Evolutionary conservation across 768 basidiomycete genomes (phyloP), one percentile per base, ranked within the genome.

Genomic region (Phallus indusiatus): DNA sequence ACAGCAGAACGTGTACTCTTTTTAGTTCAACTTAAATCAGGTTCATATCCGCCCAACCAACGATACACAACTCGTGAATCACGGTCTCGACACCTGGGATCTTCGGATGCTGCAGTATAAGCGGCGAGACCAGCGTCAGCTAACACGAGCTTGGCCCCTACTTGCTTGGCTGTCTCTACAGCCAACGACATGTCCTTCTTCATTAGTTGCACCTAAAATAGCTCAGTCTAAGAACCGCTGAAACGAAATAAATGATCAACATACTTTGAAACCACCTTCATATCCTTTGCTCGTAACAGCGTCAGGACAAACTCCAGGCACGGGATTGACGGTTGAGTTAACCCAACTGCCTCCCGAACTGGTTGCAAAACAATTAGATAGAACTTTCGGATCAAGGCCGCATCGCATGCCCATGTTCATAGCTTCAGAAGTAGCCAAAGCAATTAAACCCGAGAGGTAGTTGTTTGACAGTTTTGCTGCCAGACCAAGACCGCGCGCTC

Each of bases 371-470:
- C 54, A 55, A n/a, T 52, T 46, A 8, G 54, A 49, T 17, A 61
- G 37, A n/a, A 61, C 42, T 18, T 49, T 49, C 21, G 60, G 33
- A 35, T 61, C 60, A 9, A 61, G 47, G 1, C 61, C 61, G 22
- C 53, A 53, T 1, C 57, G 56, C 61, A 62, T 62, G 1, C 61
- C 61, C 18, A 62, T 35, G 49, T 59, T 62, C 61, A 62, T 62
- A 42, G 61, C 61, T 34, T 62, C 61, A 34, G 56, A 52, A 37
- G 61, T 62, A 20, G 61, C 61, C n/a, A 62, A 50, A 20, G 61
- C 61, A 54, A 58, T 62, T 22, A 62, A 49, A 12, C 61, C 61
- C 24, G 56, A 58, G 24, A 62, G 51, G 34, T 62, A 62, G 48
- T 62, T 62, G 22, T 58, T 62, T n/a, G 53, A 55, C 21, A 61